Conservation (phyloP, 345 rosid genomes). For the Linum trigynum region DNA sequence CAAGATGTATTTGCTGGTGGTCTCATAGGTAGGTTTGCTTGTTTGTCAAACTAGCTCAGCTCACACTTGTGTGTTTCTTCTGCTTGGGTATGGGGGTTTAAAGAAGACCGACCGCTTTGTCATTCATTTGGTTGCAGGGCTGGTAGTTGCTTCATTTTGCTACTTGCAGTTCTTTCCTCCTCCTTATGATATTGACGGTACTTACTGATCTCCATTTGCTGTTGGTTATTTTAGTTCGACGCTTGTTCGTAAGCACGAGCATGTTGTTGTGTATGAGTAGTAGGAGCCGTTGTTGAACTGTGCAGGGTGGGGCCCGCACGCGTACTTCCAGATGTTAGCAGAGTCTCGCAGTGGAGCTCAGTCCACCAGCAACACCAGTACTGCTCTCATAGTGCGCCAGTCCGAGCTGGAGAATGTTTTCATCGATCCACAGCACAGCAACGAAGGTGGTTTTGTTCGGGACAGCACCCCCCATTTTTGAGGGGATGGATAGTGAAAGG, state of each 20-base stretch:
- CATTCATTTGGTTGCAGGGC: neutral
- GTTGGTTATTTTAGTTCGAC: neutral
- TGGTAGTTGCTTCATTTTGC: neutral
- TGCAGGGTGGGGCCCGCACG: constrained; percentile 97
- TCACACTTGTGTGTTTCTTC: neutral
- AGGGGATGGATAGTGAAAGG: constrained; percentile 14
- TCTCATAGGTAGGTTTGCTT: constrained; percentile 41
- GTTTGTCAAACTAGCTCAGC: neutral
- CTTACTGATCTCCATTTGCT: neutral
- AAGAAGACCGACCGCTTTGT: neutral
- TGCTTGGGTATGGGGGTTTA: neutral
- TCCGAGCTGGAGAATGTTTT: constrained; percentile 44
- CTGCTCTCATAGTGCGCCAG: constrained; percentile 23
- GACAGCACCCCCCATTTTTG: constrained; percentile 39
- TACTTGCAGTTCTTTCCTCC: constrained; percentile 6
- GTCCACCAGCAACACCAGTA: constrained; percentile 17
- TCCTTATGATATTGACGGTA: neutral
- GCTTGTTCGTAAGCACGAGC: too few species aligned
- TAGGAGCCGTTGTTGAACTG: neutral
- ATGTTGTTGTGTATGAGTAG: neutral
- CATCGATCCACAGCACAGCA: constrained; percentile 34
- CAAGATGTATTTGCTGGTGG: constrained; percentile 93
- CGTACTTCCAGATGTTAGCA: constrained; percentile 78
- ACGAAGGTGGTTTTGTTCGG: constrained; percentile 21
- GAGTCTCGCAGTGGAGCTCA: constrained; percentile 41